Base-by-base conservation (phyloP, 371 early-diverging fungal species). In the Dipsacomyces acuminosporus region DNA sequence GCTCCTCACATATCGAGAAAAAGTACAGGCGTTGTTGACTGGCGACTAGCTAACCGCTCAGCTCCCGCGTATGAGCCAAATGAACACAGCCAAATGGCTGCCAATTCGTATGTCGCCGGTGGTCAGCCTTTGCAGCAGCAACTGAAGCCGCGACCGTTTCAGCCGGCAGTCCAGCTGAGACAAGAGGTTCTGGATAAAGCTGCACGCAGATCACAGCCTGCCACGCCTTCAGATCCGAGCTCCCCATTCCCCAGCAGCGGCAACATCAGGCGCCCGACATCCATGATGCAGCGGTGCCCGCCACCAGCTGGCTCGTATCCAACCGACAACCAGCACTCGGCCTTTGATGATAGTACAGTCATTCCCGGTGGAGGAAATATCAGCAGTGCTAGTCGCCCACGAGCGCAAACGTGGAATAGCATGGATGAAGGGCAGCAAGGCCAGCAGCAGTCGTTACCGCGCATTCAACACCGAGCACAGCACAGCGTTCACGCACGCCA, bases 121-220 rank as follows among this genome's bases (percentile, higher is more conserved):
- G 30, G 30, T 11, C 41, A 35, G 22, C 46, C 41, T 18, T 51
- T 34, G 18, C 53, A n/a, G n/a, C n/a, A n/a, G n/a, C n/a, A n/a
- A n/a, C n/a, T n/a, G n/a, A n/a, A n/a, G n/a, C n/a, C n/a, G n/a
- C 41, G 33, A 30, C n/a, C n/a, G n/a, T n/a, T n/a, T n/a, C 8
- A 41, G 33, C 23, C 45, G 35, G 15, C 61, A 51, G 41, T 47
- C 26, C n/a, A 56, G 7, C 48, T 65, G 26, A 45, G 66, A 17
- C 66, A 65, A 20, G 66, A 65, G 48, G 66, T 65, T 3, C 42
- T 65, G 19, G 66, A 61, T 45, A 65, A 61, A 36, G 49, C 48
- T n/a, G 66, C 62, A 17, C 66, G 66, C 35, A 51, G 45, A 17
- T 65, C 66, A 25, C 66, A 65, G 53, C 66, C 66, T 14, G 30